These are phyloP conservation scores for Flaveria floridana DNA, from an alignment of 140 eudicot species.

Conservation along the genomic window DNA sequence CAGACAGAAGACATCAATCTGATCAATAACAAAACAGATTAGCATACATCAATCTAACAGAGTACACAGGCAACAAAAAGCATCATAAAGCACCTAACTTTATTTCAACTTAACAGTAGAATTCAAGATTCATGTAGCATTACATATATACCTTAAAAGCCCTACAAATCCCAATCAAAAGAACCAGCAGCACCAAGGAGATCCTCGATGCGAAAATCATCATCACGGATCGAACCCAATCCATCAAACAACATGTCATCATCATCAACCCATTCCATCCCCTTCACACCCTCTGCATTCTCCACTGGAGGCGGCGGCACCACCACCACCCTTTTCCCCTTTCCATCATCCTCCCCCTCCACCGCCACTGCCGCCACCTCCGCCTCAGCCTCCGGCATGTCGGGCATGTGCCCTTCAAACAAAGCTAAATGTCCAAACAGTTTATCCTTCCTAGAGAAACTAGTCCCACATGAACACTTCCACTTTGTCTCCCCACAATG, in stretches of 20 bases:
- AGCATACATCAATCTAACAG: conserved; percentile 5
- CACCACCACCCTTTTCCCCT: conserved; percentile 29
- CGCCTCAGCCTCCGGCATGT: conserved; percentile 33
- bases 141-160: conserved; percentile 32
- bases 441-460: conserved; percentile 86
- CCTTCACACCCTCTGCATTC: conserved; percentile 25
- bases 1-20: not conserved
- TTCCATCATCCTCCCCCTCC: conserved; percentile 40
- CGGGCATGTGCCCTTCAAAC: conserved; percentile 96
- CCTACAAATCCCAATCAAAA: conserved; percentile 46
- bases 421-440: conserved; percentile 86
- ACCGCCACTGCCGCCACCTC: conserved; percentile 28
- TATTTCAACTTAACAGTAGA: conserved; percentile 30
- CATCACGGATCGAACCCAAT: conserved; percentile 55
- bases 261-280: conserved; percentile 32
- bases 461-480: conserved; percentile 92
- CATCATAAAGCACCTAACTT: conserved; percentile 25
- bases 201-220: conserved; percentile 49
- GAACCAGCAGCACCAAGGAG: conserved; percentile 36
- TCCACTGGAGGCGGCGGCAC: conserved; percentile 13
- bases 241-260: conserved; percentile 50
- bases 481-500: conserved; percentile 88
- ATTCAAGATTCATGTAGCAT: not conserved
- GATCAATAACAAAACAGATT: conserved; percentile 8
- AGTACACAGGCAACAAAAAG: conserved; percentile 22